Evolutionary conservation across 768 basidiomycete genomes (phyloP), one percentile per base, ranked within the genome.

Genomic region (Russula vinacea): DNA sequence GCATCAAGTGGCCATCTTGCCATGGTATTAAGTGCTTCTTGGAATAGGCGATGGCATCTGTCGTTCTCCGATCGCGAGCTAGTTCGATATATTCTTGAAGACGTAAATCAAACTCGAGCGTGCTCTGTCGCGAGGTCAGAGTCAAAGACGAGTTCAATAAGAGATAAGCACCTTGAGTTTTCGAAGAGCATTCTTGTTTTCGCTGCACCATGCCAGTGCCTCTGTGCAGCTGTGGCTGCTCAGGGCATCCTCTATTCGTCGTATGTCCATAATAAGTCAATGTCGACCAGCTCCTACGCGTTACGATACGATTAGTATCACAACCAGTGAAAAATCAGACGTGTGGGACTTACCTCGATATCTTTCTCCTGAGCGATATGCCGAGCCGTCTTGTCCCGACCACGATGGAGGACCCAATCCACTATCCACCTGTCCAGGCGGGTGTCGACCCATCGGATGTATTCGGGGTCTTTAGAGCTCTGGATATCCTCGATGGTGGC

Each of bases 31-130:
- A 81, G 72, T 97, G 80, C 74, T 91, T 96, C 74, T 83, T 82
- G 19, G 83, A 81, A 76, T 98, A 97, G 1, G 83, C 79, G 66
- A 98, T 93, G 10, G 97, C 97, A 59, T 90, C 89, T 51, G 78
- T 71, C 11, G 77, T 79, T 73, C 87, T 85, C 40, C 84, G 74
- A 4, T 79, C 76, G 40, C 97, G 81, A 39, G 87, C 84, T 6
- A 99, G 81, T 75, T 99, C 97, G 71, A 98, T 94, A 74, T 89
- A 98, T 75, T 98, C 94, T 76, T 99, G 97, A 47, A 97, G 81
- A 51, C 97, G 86, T 53, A 99, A 84, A 68, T 94, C 90, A 74
- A 98, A 98, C 78, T 99, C 97, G 50, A 99, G 85, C 10, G 92
- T 89, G 76, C 89, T 94, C 94, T 98, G 75, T 6, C n/a, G 44